Evolutionary conservation across 2,329 filamentous ascomycete species (phyloP).

Genomic region (Fusarium sp.): DNA sequence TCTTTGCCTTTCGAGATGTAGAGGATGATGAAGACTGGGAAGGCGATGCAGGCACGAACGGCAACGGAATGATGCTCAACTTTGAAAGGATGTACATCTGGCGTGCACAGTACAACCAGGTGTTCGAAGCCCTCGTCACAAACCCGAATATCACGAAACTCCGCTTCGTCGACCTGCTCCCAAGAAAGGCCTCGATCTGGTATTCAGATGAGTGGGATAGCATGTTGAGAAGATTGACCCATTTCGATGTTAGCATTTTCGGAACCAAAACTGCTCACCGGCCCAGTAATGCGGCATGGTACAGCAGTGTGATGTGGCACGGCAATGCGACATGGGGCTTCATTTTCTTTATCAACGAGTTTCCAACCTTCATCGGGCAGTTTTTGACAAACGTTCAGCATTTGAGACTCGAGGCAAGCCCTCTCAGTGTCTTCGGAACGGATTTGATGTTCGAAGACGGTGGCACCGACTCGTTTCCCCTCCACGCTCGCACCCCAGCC

Average conservation of each 20-base stretch:
- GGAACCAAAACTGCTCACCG: background rate
- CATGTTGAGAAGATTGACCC: background rate
- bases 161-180: background rate
- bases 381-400: background rate
- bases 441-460: too few species aligned
- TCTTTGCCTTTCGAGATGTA: background rate
- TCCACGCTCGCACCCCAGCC: accelerated
- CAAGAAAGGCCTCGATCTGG: background rate
- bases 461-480: background rate
- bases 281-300: too few species aligned
- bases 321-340: background rate
- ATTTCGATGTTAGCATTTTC: background rate
- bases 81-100: background rate
- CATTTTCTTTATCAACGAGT: background rate
- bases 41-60: accelerated
- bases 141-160: background rate
- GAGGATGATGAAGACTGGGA: background rate
- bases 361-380: background rate
- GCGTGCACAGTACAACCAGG: constrained; percentile 6
- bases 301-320: too few species aligned
- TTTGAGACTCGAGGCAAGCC: background rate
- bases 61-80: accelerated
- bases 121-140: background rate
- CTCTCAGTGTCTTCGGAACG: background rate
- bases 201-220: background rate